These are phyloP conservation scores for Fusarium sp. DNA, from an alignment of 2,329 filamentous ascomycete species.

Conservation along the genomic window DNA sequence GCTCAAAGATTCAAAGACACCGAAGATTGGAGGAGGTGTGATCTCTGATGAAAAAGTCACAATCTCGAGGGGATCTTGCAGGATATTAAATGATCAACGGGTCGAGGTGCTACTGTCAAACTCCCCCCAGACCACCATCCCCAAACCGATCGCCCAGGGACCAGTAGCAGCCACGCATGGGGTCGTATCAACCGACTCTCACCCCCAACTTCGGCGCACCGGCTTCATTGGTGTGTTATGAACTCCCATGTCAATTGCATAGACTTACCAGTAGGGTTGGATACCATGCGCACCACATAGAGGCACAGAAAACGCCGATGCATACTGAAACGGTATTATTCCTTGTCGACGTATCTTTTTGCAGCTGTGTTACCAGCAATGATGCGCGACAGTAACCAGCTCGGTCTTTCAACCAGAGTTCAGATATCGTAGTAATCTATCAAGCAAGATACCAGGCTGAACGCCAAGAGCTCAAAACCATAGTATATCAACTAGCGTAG, in stretches of 20 bases:
- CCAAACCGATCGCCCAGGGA: constrained; percentile 23
- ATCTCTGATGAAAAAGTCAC: constrained; percentile 16
- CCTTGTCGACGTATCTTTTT: constrained; percentile 6
- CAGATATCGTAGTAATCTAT: neutral
- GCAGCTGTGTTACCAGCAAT: neutral
- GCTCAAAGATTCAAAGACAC: constrained; percentile 17
- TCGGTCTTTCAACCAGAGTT: neutral
- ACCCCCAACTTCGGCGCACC: constrained; percentile 33
- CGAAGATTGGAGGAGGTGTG: constrained; percentile 23
- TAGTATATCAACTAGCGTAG: constrained; percentile 6
- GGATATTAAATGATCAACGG: constrained; percentile 42
- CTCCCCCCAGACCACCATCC: constrained; percentile 31
- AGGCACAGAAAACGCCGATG: constrained; percentile 24
- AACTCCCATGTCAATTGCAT: constrained; percentile 34
- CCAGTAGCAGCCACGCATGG: constrained; percentile 25
- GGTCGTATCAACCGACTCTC: constrained; percentile 38
- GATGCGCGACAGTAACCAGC: neutral
- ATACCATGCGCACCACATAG: constrained; percentile 12
- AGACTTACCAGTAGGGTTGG: constrained; percentile 3
- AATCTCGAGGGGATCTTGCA: constrained; percentile 33
- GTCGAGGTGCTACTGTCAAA: constrained; percentile 20
- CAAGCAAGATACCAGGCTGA: neutral
- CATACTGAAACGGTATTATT: constrained; percentile 16
- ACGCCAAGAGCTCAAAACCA: neutral
- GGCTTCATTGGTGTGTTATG: constrained; percentile 39